These are phyloP conservation scores for Geotrichum klebahnii DNA, from an alignment of 1,139 yeast species.

Conservation along the genomic window DNA sequence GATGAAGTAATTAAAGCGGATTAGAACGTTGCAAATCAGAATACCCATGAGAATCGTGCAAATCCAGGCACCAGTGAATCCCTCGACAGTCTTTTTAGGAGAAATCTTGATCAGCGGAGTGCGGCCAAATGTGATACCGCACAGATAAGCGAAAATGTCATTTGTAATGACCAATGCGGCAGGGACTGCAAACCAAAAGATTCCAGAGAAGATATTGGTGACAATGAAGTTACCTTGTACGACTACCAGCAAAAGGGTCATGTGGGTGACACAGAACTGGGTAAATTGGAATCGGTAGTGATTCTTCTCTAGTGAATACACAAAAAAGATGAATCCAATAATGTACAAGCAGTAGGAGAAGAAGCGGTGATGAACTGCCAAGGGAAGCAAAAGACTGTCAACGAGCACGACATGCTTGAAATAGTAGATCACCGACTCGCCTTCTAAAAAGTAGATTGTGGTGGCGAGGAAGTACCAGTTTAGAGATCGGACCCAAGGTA, in stretches of 20 bases:
- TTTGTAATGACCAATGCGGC: conserved; percentile 87
- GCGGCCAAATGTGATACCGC: conserved; percentile 94
- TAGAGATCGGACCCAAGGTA: conserved; percentile 78
- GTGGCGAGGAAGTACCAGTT: conserved; percentile 77
- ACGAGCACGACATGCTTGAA: conserved; percentile 47
- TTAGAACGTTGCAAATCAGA: conserved; percentile 57
- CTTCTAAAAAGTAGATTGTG: conserved; percentile 83
- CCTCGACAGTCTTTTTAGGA: conserved; percentile 96
- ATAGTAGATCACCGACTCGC: conserved; percentile 71
- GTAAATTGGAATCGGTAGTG: conserved; percentile 88
- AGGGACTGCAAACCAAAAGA: conserved; percentile 93
- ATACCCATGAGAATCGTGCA: conserved; percentile 80
- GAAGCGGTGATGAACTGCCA: conserved; percentile 70
- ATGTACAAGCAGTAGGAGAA: conserved; percentile 80
- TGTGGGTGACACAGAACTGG: conserved; percentile 88
- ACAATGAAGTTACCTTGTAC: conserved; percentile 92
- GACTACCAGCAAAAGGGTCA: conserved; percentile 85
- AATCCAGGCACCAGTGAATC: conserved; percentile 96
- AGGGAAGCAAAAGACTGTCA: conserved; percentile 43
- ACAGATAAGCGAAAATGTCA: conserved; percentile 92
- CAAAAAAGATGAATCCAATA: conserved; percentile 85
- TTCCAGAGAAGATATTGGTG: conserved; percentile 81
- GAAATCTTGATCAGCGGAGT: conserved; percentile 90
- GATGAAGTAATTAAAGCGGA: conserved; percentile 68
- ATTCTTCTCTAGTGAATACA: conserved; percentile 83